Evolutionary conservation across 306 rosid genomes (phyloP).

Genomic region (Astragalus glycyphyllos): DNA sequence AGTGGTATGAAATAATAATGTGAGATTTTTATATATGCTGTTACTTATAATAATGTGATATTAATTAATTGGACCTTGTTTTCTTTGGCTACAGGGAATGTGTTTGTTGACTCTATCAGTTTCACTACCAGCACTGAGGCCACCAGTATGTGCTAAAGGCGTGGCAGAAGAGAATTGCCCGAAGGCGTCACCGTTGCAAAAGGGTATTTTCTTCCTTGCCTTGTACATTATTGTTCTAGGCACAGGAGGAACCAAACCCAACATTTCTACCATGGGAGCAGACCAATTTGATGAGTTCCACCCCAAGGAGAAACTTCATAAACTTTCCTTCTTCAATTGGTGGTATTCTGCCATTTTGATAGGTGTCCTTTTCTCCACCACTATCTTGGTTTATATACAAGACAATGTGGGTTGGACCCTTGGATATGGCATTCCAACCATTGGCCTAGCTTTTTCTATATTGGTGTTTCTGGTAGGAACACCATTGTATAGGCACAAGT

Average conservation of each 20-base stretch:
- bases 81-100: constrained; percentile 61
- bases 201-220: constrained; percentile 66
- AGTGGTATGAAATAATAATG: constrained; percentile 46
- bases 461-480: constrained; percentile 68
- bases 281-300: constrained; percentile 86
- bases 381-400: constrained; percentile 78
- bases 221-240: constrained; percentile 72
- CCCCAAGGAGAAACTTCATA: constrained; percentile 61
- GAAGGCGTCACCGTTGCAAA: constrained; percentile 61
- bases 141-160: constrained; percentile 61
- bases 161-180: constrained; percentile 44
- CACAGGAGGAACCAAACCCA: constrained; percentile 88
- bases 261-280: constrained; percentile 92
- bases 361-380: constrained; percentile 73
- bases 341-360: constrained; percentile 76
- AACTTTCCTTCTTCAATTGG: constrained; percentile 89
- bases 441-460: constrained; percentile 67
- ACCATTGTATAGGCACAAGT: constrained; percentile 70
- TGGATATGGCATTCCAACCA: constrained; percentile 85
- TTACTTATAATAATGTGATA: not conserved
- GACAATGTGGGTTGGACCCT: constrained; percentile 72
- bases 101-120: constrained; percentile 67
- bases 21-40: too few species aligned
- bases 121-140: constrained; percentile 64
- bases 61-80: not conserved